Conservation (phyloP, 129 eudicot genomes). For the Artemisia tridentata region DNA sequence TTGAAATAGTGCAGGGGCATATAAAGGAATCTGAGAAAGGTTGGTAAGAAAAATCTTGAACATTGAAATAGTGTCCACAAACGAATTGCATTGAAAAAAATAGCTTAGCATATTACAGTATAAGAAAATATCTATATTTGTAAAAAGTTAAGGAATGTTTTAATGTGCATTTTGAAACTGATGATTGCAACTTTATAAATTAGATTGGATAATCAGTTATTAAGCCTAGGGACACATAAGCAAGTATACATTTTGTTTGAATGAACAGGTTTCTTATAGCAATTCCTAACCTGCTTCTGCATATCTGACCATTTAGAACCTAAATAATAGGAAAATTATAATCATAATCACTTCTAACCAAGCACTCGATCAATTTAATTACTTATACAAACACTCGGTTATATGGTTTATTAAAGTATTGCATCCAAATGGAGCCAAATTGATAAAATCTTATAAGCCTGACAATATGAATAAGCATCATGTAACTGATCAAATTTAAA, state of each 20-base stretch:
- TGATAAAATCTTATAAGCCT: not conserved
- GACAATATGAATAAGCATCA: not conserved
- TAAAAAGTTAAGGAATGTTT: constrained; percentile 3
- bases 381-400: not conserved
- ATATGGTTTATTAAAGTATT: not conserved
- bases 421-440: constrained; percentile 3
- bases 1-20: constrained; percentile 76
- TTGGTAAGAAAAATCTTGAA: not conserved
- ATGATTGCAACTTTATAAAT: not conserved
- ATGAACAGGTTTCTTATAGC: constrained; percentile 10
- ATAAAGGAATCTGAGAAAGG: constrained; percentile 66
- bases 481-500: not conserved
- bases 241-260: not conserved
- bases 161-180: constrained; percentile 7
- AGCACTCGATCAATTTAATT: not conserved
- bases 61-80: not conserved
- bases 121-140: not conserved
- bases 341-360: not conserved
- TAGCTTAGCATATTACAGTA: no score
- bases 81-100: not conserved
- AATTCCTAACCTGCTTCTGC: constrained; percentile 1
- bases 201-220: not conserved
- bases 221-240: not conserved
- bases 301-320: no score
- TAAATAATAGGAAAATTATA: no score